A percentile compares a stretch with the other conserved stretches of the same genome.
Evolutionary conservation across 2,329 filamentous ascomycete genomes (phyloP).

Genomic region (Magnaporthiopsis poae): DNA sequence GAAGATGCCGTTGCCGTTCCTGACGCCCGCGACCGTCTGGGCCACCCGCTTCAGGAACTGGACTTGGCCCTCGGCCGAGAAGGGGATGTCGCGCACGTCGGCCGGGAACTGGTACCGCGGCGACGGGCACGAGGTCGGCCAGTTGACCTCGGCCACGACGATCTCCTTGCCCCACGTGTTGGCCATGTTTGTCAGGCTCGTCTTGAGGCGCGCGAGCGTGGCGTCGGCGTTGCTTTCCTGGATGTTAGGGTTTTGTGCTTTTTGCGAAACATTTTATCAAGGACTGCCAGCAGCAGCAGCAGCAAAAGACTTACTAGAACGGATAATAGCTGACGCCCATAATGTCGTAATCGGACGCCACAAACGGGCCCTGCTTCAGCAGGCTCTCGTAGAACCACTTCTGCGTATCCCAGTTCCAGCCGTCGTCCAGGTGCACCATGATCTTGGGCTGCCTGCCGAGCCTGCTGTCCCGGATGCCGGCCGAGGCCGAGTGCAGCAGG

Average conservation of each 20-base stretch:
- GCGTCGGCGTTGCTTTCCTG: conserved; percentile 37
- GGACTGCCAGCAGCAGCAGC: no score
- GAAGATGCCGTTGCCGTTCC: conserved; percentile 51
- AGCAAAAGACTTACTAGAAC: conserved; percentile 38
- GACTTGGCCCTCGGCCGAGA: conserved; percentile 52
- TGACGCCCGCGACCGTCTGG: conserved; percentile 40
- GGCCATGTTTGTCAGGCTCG: conserved; percentile 48
- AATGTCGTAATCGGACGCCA: conserved; percentile 52
- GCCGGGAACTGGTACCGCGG: conserved; percentile 50
- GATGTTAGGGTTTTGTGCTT: background rate
- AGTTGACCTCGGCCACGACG: conserved; percentile 61
- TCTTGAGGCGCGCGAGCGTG: conserved; percentile 46
- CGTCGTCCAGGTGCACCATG: conserved; percentile 66
- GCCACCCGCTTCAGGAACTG: conserved; percentile 53
- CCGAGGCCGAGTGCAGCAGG: conserved; percentile 54
- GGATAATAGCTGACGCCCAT: conserved; percentile 68
- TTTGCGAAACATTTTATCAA: no score
- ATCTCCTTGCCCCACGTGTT: conserved; percentile 54
- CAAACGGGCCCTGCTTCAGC: conserved; percentile 39
- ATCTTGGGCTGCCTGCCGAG: conserved; percentile 52
- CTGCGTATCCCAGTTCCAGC: conserved; percentile 61
- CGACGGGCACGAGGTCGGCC: conserved; percentile 54
- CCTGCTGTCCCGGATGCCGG: conserved; percentile 54
- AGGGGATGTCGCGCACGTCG: conserved; percentile 50
- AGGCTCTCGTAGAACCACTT: conserved; percentile 47